Percentiles rank a stretch among this genome's conserved stretches.
These are phyloP conservation scores for Geotrichum macrosporum DNA, from an alignment of 1,139 yeast species.

Conservation along the genomic window DNA sequence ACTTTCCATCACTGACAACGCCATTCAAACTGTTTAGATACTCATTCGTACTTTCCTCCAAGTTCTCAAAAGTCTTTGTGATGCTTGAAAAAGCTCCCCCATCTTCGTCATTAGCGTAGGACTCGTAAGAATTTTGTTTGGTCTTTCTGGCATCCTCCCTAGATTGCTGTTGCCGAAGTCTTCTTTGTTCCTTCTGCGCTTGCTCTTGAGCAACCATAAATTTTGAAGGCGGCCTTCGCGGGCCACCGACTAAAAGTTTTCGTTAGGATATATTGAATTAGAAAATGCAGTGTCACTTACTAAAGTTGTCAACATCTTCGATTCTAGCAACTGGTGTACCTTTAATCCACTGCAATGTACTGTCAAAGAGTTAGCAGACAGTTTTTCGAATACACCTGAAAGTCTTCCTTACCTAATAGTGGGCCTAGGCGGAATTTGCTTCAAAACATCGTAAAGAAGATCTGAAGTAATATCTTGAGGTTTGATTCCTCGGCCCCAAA, in stretches of 20 bases:
- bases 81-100: conserved; percentile 32
- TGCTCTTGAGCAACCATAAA: conserved; percentile 32
- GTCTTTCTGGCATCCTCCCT: conserved; percentile 10
- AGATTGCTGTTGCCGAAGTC: conserved; percentile 20
- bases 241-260: conserved; percentile 41
- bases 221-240: conserved; percentile 39
- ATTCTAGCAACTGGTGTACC: conserved; percentile 60
- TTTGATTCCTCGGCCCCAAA: conserved; percentile 41
- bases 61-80: conserved; percentile 32
- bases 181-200: conserved; percentile 26
- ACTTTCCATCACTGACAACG: conserved; percentile 31
- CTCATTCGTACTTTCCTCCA: conserved; percentile 36
- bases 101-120: conserved; percentile 22
- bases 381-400: no score
- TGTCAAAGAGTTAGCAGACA: conserved; percentile 26
- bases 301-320: conserved; percentile 48
- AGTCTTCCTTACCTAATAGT: conserved; percentile 40
- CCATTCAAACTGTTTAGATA: conserved; percentile 33
- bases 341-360: conserved; percentile 82
- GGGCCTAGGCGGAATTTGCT: conserved; percentile 70
- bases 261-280: no score
- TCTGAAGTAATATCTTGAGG: conserved; percentile 33
- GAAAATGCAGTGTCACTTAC: not conserved
- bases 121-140: conserved; percentile 15
- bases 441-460: conserved; percentile 44